Conservation (phyloP, 352 stramenopile genomes). For the Globisporangium middletonii region DNA sequence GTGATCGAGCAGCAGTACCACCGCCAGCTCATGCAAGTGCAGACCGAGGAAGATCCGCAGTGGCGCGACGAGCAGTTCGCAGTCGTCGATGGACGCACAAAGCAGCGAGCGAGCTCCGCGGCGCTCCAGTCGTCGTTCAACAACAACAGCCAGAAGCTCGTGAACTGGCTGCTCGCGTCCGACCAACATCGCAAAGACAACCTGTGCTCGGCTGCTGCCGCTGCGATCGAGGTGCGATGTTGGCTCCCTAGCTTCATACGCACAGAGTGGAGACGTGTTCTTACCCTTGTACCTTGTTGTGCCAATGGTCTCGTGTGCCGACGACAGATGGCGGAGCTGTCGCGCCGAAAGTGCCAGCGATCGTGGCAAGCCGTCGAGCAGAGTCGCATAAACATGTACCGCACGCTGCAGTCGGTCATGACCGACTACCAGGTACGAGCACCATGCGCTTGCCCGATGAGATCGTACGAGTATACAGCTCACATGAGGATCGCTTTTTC, state of each 20-base stretch:
- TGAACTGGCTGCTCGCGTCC: slow-evolving; percentile 68
- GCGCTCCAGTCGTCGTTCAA: slow-evolving; percentile 34
- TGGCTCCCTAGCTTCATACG: neutral
- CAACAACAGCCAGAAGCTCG: slow-evolving; percentile 67
- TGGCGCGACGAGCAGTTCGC: slow-evolving; percentile 2
- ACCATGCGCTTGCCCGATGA: neutral
- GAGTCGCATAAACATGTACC: slow-evolving; percentile 62
- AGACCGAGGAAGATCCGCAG: slow-evolving; percentile 16
- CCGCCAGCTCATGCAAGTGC: slow-evolving; percentile 32
- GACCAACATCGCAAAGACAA: slow-evolving; percentile 71
- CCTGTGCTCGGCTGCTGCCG: slow-evolving; percentile 45
- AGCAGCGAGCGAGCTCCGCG: slow-evolving; percentile 9
- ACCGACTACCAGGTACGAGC: slow-evolving; percentile 69
- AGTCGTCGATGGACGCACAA: slow-evolving; percentile 7
- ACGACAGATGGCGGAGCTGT: slow-evolving; percentile 51
- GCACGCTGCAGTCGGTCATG: slow-evolving; percentile 57
- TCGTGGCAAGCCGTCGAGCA: slow-evolving; percentile 60
- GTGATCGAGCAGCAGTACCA: slow-evolving; percentile 67
- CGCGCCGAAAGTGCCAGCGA: slow-evolving; percentile 52
- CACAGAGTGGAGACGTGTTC: no score
- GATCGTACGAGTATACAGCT: neutral
- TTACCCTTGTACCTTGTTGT: neutral
- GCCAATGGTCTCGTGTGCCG: neutral
- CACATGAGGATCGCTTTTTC: neutral
- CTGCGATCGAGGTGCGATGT: slow-evolving; percentile 43